Evolutionary conservation across 2,329 filamentous ascomycete genomes (phyloP).

Genomic region (Curvularia hawaiiensis): DNA sequence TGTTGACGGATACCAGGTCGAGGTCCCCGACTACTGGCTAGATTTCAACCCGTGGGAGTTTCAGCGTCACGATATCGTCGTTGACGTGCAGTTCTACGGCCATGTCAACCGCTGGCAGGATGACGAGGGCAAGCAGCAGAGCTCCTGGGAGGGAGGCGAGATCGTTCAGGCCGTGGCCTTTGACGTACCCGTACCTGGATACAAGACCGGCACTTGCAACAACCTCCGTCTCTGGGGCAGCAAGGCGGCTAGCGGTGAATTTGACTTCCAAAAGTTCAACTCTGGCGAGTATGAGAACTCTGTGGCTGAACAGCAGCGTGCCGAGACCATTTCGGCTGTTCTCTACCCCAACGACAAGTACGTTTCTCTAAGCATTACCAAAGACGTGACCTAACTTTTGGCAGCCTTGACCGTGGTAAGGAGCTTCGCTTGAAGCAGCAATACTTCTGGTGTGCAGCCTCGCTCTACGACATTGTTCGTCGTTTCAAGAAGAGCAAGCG

Average conservation of each 20-base stretch:
- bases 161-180: slow-evolving; percentile 91
- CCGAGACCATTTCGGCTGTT: slow-evolving; percentile 98
- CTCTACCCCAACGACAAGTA: slow-evolving; percentile 94
- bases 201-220: slow-evolving; percentile 88
- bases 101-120: slow-evolving; percentile 74
- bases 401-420: slow-evolving; percentile 82
- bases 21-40: slow-evolving; percentile 98
- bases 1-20: slow-evolving; percentile 95
- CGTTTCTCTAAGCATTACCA: slow-evolving; percentile 7
- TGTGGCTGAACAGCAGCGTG: slow-evolving; percentile 95
- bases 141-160: slow-evolving; percentile 91
- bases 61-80: slow-evolving; percentile 89
- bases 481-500: slow-evolving; percentile 98
- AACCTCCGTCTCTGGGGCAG: slow-evolving; percentile 97
- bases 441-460: slow-evolving; percentile 99
- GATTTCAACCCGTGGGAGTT: slow-evolving; percentile 99
- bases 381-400: slow-evolving; percentile 16
- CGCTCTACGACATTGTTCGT: slow-evolving; percentile 92
- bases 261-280: slow-evolving; percentile 99
- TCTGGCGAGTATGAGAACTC: slow-evolving; percentile 97
- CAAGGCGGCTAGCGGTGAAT: slow-evolving; percentile 95
- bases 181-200: slow-evolving; percentile 89
- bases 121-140: slow-evolving; percentile 73
- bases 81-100: slow-evolving; percentile 97
- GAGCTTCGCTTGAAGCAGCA: slow-evolving; percentile 98